Evolutionary conservation across 352 stramenopile genomes (phyloP).

Genomic region (Phytophthora boehmeriae): DNA sequence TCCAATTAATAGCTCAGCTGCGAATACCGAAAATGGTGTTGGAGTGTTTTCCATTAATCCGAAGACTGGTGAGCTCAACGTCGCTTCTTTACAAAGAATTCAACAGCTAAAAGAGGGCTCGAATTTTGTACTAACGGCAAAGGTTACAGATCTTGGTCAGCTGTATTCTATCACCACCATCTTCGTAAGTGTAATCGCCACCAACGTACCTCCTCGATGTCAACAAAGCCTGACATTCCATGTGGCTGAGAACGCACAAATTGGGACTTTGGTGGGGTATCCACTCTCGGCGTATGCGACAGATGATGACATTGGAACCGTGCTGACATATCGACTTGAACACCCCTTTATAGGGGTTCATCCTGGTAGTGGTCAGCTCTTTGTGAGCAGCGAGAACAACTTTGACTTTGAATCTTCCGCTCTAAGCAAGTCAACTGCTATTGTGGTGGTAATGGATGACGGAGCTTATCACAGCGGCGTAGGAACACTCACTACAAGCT

Average conservation of each 20-base stretch:
- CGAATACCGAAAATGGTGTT: slow-evolving; percentile 5
- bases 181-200: slow-evolving; percentile 18
- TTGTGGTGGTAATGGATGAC: slow-evolving; percentile 36
- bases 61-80: slow-evolving; percentile 23
- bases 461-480: slow-evolving; percentile 36
- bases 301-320: slow-evolving; percentile 30
- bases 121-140: slow-evolving; percentile 19
- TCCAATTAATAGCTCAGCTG: neutral
- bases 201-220: slow-evolving; percentile 23
- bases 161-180: slow-evolving; percentile 5
- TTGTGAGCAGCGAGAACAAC: slow-evolving; percentile 24
- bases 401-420: slow-evolving; percentile 32
- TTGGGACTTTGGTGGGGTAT: slow-evolving; percentile 20
- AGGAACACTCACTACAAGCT: slow-evolving; percentile 30
- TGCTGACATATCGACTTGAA: slow-evolving; percentile 28
- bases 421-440: slow-evolving; percentile 10
- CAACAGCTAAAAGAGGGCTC: slow-evolving; percentile 11
- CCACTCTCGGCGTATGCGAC: slow-evolving; percentile 17
- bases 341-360: slow-evolving; percentile 33
- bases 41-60: slow-evolving; percentile 24
- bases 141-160: slow-evolving; percentile 15
- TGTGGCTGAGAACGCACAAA: slow-evolving; percentile 27
- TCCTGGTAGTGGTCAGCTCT: slow-evolving; percentile 33
- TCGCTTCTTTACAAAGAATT: slow-evolving; percentile 9
- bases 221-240: slow-evolving; percentile 1